These are phyloP conservation scores for Metroxylon sagu DNA, from an alignment of 176 grass and related monocot genomes.

Conservation along the genomic window DNA sequence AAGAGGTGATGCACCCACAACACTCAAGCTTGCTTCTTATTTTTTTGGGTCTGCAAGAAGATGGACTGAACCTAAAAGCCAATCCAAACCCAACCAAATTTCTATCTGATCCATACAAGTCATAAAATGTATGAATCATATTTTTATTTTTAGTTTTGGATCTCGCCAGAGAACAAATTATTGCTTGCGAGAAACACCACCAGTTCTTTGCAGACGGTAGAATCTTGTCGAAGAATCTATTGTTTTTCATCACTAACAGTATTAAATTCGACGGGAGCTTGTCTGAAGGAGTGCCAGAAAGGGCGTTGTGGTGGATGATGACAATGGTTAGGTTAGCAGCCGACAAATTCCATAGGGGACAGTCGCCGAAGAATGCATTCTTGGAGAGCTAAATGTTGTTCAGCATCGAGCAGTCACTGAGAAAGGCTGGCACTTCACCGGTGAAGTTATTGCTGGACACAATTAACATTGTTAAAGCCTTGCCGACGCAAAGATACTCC, in stretches of 20 bases:
- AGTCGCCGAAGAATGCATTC: constrained; percentile 35
- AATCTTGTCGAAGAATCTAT: constrained; percentile 28
- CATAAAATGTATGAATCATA: too few species aligned
- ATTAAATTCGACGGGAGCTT: constrained; percentile 21
- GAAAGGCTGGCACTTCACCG: constrained; percentile 18
- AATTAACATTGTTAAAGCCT: constrained; percentile 20
- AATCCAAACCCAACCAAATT: too few species aligned
- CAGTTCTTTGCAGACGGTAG: neutral
- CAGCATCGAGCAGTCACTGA: constrained; percentile 26
- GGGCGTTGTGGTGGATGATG: constrained; percentile 29
- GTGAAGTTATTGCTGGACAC: constrained; percentile 38
- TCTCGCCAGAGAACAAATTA: constrained; percentile 23
- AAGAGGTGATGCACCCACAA: too few species aligned
- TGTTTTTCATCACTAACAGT: constrained; percentile 30
- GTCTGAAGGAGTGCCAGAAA: constrained; percentile 31
- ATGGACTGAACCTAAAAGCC: too few species aligned
- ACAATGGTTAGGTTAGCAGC: constrained; percentile 1
- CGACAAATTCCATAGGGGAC: constrained; percentile 34
- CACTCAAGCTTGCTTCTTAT: too few species aligned
- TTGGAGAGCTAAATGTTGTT: constrained; percentile 22
- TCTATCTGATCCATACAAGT: too few species aligned
- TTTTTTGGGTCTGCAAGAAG: too few species aligned
- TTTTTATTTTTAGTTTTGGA: too few species aligned
- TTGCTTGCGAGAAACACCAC: constrained; percentile 12
- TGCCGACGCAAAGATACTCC: constrained; percentile 27